Conservation (phyloP, 768 basidiomycete genomes). For the Trametes cubensis region DNA sequence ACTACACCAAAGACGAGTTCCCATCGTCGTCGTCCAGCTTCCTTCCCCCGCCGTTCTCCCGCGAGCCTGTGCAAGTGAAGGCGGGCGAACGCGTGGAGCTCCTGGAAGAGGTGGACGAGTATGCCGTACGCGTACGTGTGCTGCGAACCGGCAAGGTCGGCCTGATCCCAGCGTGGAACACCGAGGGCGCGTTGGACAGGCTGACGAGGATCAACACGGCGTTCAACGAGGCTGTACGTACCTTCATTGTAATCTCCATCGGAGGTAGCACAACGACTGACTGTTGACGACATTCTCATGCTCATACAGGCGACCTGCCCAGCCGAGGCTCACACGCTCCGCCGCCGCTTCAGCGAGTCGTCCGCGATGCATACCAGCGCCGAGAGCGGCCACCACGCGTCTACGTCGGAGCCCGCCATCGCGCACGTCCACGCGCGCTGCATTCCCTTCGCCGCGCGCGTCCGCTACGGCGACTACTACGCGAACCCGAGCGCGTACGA, state of each 20-base stretch:
- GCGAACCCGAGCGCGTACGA: constrained; percentile 14
- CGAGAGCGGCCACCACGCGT: not conserved
- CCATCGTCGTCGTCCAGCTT: constrained; percentile 25
- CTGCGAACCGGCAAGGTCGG: constrained; percentile 26
- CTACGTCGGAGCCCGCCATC: constrained; percentile 7
- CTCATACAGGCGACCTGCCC: constrained; percentile 25
- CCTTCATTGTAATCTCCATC: not conserved
- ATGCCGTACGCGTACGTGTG: constrained; percentile 30
- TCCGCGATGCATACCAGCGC: not conserved
- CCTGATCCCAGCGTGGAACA: constrained; percentile 33
- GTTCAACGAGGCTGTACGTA: constrained; percentile 35
- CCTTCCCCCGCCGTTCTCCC: constrained; percentile 28
- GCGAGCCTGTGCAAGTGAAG: constrained; percentile 31
- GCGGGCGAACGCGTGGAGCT: constrained; percentile 29
- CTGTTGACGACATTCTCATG: not conserved
- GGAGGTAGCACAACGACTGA: not conserved
- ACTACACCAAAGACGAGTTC: constrained; percentile 32
- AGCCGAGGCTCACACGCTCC: constrained; percentile 18
- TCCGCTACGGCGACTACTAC: constrained; percentile 23
- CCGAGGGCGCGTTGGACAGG: constrained; percentile 33
- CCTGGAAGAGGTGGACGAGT: constrained; percentile 30
- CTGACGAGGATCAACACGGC: constrained; percentile 34
- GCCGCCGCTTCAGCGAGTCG: constrained; percentile 20
- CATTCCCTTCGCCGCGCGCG: constrained; percentile 24
- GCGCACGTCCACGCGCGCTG: constrained; percentile 28